Evolutionary conservation across 768 basidiomycete genomes (phyloP), one percentile per base, ranked within the genome.

Genomic region (Mycena alexandri): DNA sequence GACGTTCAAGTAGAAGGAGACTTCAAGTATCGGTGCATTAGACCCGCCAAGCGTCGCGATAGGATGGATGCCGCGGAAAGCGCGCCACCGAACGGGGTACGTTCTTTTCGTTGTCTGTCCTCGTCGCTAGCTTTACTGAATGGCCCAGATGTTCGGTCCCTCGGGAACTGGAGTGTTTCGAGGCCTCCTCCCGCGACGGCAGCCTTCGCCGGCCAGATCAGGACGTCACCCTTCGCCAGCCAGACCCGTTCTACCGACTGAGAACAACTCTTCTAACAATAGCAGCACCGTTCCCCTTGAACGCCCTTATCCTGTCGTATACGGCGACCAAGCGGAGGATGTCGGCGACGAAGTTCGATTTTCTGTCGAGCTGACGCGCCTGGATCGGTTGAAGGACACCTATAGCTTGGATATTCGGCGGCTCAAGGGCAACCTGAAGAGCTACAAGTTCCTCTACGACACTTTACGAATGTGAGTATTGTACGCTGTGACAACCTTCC

Each of bases 281-380:
- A 73, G 65, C 56, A 69, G 60, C 55, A 43, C 64, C 47, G 19
- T 71, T 9, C 34, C 69, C 0, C 11, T 44, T 16, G 62, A 75
- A 12, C 79, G 79, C 2, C 59, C 54, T 25, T n/a, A 51, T 17
- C 50, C 55, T 43, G 65, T 69, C 38, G 70, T 91, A 29, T 93
- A 95, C 70, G 94, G 94, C 3, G 85, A 90, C 48, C 70, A 77
- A 42, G 75, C 85, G 7, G 86, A 91, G 64, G 96, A 98, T 74
- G 84, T 87, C 42, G 92, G 91, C 41, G 96, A 93, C 73, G 96
- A 98, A 84, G 93, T 99, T 63, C 89, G 93, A 63, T 97, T 98
- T 81, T 93, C 91, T 5, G 90, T 98, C 64, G 97, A 99, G 82
- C 81, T 99, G 46, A 98, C 96, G 22, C 84, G 90, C 69, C 83